phyloP scores from a whole-genome alignment of 768 basidiomycete genomes.

The Pleurotus tuber-regium region DNA sequence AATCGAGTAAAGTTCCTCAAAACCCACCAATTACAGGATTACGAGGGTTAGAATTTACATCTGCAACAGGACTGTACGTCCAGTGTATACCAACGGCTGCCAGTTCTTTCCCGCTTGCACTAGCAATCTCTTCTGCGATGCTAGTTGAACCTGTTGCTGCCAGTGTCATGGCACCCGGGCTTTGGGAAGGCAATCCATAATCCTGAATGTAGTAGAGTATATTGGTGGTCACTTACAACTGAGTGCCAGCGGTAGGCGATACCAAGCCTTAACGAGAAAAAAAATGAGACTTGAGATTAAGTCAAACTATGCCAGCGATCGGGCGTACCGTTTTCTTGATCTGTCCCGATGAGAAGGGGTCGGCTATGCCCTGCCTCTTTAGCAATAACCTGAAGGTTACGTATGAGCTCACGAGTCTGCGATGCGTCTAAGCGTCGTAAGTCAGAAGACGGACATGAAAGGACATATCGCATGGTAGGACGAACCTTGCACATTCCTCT shows the following conservation, averaged over 20 bases:
- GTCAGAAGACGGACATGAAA: not conserved
- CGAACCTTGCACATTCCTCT: conserved; percentile 58
- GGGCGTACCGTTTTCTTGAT: conserved; percentile 66
- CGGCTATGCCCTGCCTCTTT: conserved; percentile 50
- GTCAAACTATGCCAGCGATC: not conserved
- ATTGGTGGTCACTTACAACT: conserved; percentile 51
- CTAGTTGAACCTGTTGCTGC: conserved; percentile 51
- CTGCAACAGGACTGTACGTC: conserved; percentile 69
- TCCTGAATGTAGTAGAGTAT: not conserved
- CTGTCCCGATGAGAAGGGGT: conserved; percentile 66
- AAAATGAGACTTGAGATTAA: conserved; percentile 34
- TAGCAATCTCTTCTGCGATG: conserved; percentile 41
- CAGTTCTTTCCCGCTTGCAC: conserved; percentile 54
- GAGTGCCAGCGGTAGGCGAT: conserved; percentile 53
- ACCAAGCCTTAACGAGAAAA: conserved; percentile 66
- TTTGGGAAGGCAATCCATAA: too few species aligned
- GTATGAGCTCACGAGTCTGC: conserved; percentile 48
- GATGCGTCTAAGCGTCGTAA: conserved; percentile 38
- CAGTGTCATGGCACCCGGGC: conserved; percentile 74
- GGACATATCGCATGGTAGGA: not conserved
- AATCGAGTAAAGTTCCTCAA: not conserved
- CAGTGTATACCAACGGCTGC: conserved; percentile 66
- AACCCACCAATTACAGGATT: conserved; percentile 70
- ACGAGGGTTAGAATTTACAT: conserved; percentile 65
- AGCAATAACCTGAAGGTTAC: conserved; percentile 52